These are phyloP conservation scores for Rhizomucor pusillus DNA, from an alignment of 371 early-diverging fungal genomes.

Conservation along the genomic window DNA sequence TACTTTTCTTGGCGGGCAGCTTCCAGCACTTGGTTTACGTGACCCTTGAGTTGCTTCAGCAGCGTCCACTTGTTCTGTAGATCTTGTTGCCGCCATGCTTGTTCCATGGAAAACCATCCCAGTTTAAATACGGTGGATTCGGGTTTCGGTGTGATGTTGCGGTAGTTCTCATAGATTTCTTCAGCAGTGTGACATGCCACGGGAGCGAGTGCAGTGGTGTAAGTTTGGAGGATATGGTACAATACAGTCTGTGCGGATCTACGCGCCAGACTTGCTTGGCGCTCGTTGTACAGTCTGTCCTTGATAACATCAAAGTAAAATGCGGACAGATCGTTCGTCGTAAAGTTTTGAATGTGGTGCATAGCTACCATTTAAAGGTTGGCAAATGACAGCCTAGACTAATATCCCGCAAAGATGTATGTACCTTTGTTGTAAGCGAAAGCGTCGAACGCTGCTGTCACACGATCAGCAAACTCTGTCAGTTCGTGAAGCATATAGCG, in stretches of 20 bases:
- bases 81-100: slow-evolving; percentile 51
- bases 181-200: slow-evolving; percentile 76
- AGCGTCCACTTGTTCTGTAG: slow-evolving; percentile 57
- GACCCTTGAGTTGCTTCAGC: slow-evolving; percentile 54
- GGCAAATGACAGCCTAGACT: background rate
- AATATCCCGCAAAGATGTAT: background rate
- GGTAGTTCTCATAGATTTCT: slow-evolving; percentile 73
- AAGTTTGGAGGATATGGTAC: slow-evolving; percentile 64
- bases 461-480: slow-evolving; percentile 54
- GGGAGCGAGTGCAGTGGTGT: slow-evolving; percentile 66
- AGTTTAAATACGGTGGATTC: slow-evolving; percentile 62
- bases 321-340: slow-evolving; percentile 68
- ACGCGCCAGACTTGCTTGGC: slow-evolving; percentile 33
- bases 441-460: slow-evolving; percentile 60
- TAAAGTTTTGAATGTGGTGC: slow-evolving; percentile 67
- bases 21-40: slow-evolving; percentile 70
- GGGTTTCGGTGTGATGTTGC: slow-evolving; percentile 33
- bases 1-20: slow-evolving; percentile 65
- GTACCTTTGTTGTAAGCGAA: slow-evolving; percentile 70
- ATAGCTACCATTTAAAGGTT: slow-evolving; percentile 34
- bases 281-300: slow-evolving; percentile 77
- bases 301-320: slow-evolving; percentile 86
- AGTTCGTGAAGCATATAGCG: slow-evolving; percentile 69
- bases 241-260: slow-evolving; percentile 70
- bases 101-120: slow-evolving; percentile 56